Evolutionary conservation across 208 protist species (phyloP), one percentile per base, ranked within the genome.

Genomic region (Kentomonas sorsogonicus): DNA sequence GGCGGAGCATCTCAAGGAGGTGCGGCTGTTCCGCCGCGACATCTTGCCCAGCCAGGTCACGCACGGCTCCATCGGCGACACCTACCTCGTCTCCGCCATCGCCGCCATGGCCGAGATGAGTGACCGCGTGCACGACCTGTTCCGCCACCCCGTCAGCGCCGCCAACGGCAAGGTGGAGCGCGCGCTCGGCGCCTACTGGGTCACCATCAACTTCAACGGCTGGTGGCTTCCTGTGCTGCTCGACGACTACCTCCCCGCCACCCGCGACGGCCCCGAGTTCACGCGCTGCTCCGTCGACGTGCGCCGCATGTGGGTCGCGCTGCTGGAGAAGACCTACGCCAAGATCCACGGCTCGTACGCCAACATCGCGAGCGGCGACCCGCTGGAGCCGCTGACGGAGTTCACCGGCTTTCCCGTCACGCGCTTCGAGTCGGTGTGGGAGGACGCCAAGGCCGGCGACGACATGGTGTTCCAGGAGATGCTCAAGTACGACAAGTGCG

Each of bases 311-410:
- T 95, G 89, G 89, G 72, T 88, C 26, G 51, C 68, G 23, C 70
- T 95, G 18, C 66, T 93, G 38, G 79, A 95, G 66, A 95, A 95
- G 66, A 69, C 81, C 5, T 95, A 93, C 66, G 86, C 86, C 29
- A 95, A 95, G 65, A 48, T 90, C 26, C 73, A 92, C 63, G 79
- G 76, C 26, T 85, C 69, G 3, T 94, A 94, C 67, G 66, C 81
- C 11, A 87, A 88, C 61, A 89, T 94, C 40, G 74, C 67, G 26
- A 80, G 77, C 50, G 87, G 87, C 33, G 82, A 94, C 34, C 77
- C 80, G 13, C 63, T 88, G 23, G 68, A 90, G 55, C 77, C 82
- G 9, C 58, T 94, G 10, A 58, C 72, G 20, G 87, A 94, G 58
- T 76, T 91, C 36, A 91, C 83, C 40, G 83, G 83, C 38, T 91